Evolutionary conservation across 768 basidiomycete genomes (phyloP).

Genomic region (Psilocybe sp.): DNA sequence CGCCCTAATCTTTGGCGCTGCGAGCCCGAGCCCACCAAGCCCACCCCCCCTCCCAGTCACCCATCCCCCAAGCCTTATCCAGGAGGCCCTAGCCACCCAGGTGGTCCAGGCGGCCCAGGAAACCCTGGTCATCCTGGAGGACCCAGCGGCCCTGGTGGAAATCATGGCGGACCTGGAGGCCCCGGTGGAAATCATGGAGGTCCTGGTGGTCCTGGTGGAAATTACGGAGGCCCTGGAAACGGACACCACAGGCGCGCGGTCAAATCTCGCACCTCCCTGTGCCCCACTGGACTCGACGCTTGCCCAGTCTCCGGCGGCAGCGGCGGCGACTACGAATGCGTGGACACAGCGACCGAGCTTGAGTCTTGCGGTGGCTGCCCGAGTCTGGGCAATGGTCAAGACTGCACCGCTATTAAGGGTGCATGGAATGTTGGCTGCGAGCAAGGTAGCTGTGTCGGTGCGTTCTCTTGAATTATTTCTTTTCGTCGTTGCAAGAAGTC

Average conservation of each 20-base stretch:
- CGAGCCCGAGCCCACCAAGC: constrained; percentile 26
- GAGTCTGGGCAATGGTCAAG: constrained; percentile 57
- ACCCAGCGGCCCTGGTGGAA: neutral
- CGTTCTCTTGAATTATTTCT: constrained; percentile 17
- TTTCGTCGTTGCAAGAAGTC: neutral
- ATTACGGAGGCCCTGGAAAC: constrained; percentile 12
- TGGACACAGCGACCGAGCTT: constrained; percentile 62
- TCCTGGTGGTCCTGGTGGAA: constrained; percentile 9
- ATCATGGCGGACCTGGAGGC: constrained; percentile 6
- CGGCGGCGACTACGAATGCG: constrained; percentile 54
- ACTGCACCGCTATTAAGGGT: constrained; percentile 67
- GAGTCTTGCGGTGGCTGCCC: constrained; percentile 77
- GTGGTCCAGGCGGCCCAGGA: too few relatives aligned
- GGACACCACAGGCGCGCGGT: constrained; percentile 28
- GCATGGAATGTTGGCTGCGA: constrained; percentile 74
- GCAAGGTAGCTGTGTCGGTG: constrained; percentile 49
- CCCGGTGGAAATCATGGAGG: constrained; percentile 12
- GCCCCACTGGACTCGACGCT: constrained; percentile 52
- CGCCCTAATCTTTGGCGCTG: constrained; percentile 38
- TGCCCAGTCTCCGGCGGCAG: constrained; percentile 49
- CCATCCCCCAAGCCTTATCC: constrained; percentile 33
- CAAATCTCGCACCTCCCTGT: constrained; percentile 31
- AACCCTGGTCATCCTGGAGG: neutral
- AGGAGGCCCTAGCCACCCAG: constrained; percentile 12
- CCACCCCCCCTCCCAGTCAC: constrained; percentile 36